A percentile compares a stretch with the other conserved stretches of the same genome.
Evolutionary conservation across 768 basidiomycete species (phyloP).

Genomic region (Suillus sp.): DNA sequence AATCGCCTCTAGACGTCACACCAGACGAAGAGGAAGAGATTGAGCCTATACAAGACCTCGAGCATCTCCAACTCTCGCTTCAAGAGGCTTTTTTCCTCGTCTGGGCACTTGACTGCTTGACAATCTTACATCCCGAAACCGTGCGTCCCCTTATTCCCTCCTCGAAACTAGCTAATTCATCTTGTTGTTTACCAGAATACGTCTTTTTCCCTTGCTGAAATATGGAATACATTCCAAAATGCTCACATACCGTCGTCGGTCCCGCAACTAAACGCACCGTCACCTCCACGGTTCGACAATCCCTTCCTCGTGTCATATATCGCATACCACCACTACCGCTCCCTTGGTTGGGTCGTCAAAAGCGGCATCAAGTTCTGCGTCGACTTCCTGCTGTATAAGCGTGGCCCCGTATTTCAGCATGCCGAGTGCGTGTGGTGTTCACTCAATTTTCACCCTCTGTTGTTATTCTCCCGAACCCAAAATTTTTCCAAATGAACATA

Average conservation of each 20-base stretch:
- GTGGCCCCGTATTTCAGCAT: slow-evolving; percentile 93
- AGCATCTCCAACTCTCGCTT: slow-evolving; percentile 89
- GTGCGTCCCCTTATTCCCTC: slow-evolving; percentile 44
- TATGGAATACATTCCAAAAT: slow-evolving; percentile 67
- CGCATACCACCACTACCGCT: slow-evolving; percentile 92
- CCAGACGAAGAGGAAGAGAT: slow-evolving; percentile 44
- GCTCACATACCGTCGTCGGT: slow-evolving; percentile 48
- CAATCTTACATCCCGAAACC: slow-evolving; percentile 62
- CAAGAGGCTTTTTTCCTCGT: slow-evolving; percentile 88
- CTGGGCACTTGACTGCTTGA: slow-evolving; percentile 84
- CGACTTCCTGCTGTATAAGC: slow-evolving; percentile 92
- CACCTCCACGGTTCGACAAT: slow-evolving; percentile 71
- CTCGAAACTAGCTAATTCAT: slow-evolving; percentile 9
- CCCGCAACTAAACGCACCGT: slow-evolving; percentile 27
- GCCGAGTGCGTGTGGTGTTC: slow-evolving; percentile 73
- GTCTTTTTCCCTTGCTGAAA: slow-evolving; percentile 54
- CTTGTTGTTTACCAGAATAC: slow-evolving; percentile 43
- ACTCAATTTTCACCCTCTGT: not conserved
- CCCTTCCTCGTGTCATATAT: slow-evolving; percentile 91
- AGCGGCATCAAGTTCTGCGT: slow-evolving; percentile 97
- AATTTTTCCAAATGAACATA: not conserved
- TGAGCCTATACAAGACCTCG: slow-evolving; percentile 68
- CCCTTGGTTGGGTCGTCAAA: slow-evolving; percentile 96
- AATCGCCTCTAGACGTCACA: slow-evolving; percentile 31
- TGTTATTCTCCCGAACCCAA: not conserved